phyloP scores from a whole-genome alignment of 2,329 filamentous ascomycete species.

The Proliferodiscus dingleyae region DNA sequence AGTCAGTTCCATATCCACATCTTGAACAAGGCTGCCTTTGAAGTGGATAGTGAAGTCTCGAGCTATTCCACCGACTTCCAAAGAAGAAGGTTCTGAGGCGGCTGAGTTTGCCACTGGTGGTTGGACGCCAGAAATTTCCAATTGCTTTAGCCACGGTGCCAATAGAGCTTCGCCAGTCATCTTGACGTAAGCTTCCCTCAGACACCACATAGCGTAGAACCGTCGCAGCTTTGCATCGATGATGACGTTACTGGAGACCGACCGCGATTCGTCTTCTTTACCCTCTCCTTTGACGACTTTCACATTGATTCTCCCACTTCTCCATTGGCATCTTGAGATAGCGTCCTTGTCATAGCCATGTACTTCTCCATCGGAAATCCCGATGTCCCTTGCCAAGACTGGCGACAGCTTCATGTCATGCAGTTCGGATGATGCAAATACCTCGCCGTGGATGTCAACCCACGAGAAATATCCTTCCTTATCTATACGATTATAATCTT shows the following conservation, averaged over 20 bases:
- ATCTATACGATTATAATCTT: slow-evolving; percentile 52
- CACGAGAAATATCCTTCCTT: slow-evolving; percentile 59
- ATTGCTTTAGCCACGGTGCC: slow-evolving; percentile 64
- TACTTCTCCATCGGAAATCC: slow-evolving; percentile 5
- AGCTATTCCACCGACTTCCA: slow-evolving; percentile 21
- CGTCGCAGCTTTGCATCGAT: slow-evolving; percentile 59
- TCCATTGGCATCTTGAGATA: slow-evolving; percentile 25
- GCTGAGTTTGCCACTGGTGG: slow-evolving; percentile 15
- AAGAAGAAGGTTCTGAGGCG: slow-evolving; percentile 7
- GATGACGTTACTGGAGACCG: slow-evolving; percentile 32
- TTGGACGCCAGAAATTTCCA: slow-evolving; percentile 61
- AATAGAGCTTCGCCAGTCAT: slow-evolving; percentile 74
- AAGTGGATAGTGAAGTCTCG: slow-evolving; percentile 23
- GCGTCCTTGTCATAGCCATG: slow-evolving; percentile 14
- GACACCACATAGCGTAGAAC: slow-evolving; percentile 75
- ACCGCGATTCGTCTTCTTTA: slow-evolving; percentile 10
- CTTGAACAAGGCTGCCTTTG: slow-evolving; percentile 20
- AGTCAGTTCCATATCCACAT: slow-evolving; percentile 28
- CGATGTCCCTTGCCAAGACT: slow-evolving; percentile 11
- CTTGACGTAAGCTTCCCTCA: slow-evolving; percentile 79
- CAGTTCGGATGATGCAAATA: slow-evolving; percentile 60
- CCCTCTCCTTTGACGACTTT: slow-evolving; percentile 7
- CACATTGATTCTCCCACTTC: slow-evolving; percentile 17
- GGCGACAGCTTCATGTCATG: slow-evolving; percentile 50
- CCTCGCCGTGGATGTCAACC: slow-evolving; percentile 67